A percentile compares a stretch with the other conserved stretches of the same genome.
Evolutionary conservation across 1,284 basidiomycete genomes (phyloP).

Genomic region (Trichosporon sp.): DNA sequence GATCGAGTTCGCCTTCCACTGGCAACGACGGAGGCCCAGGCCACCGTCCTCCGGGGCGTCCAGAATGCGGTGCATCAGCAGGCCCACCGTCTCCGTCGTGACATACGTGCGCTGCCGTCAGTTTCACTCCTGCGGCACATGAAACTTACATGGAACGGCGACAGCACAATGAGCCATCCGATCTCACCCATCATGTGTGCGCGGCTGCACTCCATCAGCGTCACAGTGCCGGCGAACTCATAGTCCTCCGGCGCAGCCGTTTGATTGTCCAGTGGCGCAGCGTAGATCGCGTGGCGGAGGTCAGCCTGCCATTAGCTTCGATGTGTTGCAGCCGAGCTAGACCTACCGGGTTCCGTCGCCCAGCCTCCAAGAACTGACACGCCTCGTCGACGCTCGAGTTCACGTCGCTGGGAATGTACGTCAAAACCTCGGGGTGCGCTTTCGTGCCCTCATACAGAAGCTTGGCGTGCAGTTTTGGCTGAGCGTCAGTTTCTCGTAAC

Average conservation of each 20-base stretch:
- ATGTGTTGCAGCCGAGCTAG: no score
- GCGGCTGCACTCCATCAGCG: conserved; percentile 39
- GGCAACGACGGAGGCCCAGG: conserved; percentile 46
- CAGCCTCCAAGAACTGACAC: conserved; percentile 40
- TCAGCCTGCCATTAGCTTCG: conserved; percentile 20
- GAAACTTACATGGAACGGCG: conserved; percentile 43
- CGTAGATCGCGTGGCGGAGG: conserved; percentile 43
- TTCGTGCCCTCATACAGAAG: conserved; percentile 38
- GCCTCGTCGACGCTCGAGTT: conserved; percentile 39
- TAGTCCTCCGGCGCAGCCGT: conserved; percentile 37
- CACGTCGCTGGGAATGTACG: conserved; percentile 35
- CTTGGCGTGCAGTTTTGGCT: conserved; percentile 40
- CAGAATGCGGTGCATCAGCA: conserved; percentile 48
- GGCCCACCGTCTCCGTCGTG: conserved; percentile 47
- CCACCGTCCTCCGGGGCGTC: conserved; percentile 44
- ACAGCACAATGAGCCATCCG: conserved; percentile 48
- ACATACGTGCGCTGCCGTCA: conserved; percentile 45
- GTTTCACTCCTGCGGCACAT: not conserved
- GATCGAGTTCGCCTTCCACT: conserved; percentile 50
- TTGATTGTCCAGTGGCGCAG: conserved; percentile 39
- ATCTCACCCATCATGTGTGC: conserved; percentile 44
- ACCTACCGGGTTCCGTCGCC: conserved; percentile 37
- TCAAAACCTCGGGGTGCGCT: conserved; percentile 34
- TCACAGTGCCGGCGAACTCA: conserved; percentile 46
- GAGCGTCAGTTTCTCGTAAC: not conserved